Evolutionary conservation across 2,329 filamentous ascomycete species (phyloP).

Genomic region (Aureobasidium melanogenum): DNA sequence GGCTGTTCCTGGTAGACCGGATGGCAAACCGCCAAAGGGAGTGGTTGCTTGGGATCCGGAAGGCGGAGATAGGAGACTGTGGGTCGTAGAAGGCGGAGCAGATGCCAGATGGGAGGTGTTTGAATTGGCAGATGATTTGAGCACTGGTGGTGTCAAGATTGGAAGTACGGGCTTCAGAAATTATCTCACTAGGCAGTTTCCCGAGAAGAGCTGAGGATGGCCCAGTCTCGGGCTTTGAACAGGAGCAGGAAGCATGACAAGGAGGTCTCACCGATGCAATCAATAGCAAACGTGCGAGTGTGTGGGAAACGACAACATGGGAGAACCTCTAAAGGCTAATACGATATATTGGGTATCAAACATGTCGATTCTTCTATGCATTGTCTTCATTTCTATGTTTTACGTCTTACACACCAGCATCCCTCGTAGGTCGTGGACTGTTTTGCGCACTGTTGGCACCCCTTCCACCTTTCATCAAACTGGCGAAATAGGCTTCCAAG

Average conservation of each 20-base stretch:
- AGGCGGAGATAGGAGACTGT: slow-evolving; percentile 16
- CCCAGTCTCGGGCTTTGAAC: not conserved
- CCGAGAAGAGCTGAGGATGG: slow-evolving; percentile 6
- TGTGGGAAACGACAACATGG: no score
- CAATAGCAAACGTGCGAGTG: not conserved
- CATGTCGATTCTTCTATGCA: not conserved
- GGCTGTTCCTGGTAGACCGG: slow-evolving; percentile 44
- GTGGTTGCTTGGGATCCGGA: slow-evolving; percentile 63
- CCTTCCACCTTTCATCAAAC: slow-evolving; percentile 42
- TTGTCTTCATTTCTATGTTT: not conserved
- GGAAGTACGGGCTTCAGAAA: slow-evolving; percentile 24
- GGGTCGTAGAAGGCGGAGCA: slow-evolving; percentile 26
- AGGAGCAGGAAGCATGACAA: not conserved
- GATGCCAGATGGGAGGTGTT: slow-evolving; percentile 29
- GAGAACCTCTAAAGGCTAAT: not conserved
- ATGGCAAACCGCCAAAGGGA: slow-evolving; percentile 63
- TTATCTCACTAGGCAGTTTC: slow-evolving; percentile 27
- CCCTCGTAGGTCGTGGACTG: slow-evolving; percentile 13
- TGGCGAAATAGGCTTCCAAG: slow-evolving; percentile 51
- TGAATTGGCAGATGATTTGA: slow-evolving; percentile 20
- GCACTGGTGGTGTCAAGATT: slow-evolving; percentile 19
- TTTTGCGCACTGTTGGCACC: slow-evolving; percentile 14
- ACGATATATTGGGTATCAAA: not conserved
- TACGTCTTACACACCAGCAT: not conserved
- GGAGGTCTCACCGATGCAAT: not conserved